Evolutionary conservation across 345 rosid genomes (phyloP), one percentile per base, ranked within the genome.

Genomic region (Gossypium stocksii): DNA sequence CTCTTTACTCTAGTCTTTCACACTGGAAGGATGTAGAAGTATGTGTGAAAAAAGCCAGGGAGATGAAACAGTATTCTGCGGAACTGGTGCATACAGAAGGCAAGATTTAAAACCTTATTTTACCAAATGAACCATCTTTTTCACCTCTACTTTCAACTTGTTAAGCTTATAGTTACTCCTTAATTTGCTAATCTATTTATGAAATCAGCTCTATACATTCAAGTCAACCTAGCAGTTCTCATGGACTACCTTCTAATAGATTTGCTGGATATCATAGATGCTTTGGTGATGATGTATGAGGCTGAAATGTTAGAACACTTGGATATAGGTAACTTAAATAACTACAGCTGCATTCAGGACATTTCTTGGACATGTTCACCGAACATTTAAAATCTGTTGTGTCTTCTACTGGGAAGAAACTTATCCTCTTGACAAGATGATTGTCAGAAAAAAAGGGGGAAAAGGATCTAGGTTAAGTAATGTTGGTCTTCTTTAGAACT

Each of bases 1-100:
- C 80, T 82, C 77, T 94, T 43, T 94, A 92, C 84, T 89, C 97
- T 4, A 83, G 89, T 73, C 97, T 94, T 78, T 86, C 90, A 3
- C 89, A 87, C 70, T 94, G 97, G 98, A 89, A 89, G 77, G 98
- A 94, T n/a, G 97, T 85, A 3, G 97, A 89, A 87, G 83, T 87
- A 41, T 94, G 98, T 76, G 70, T 94, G 66, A 83, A 77, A 58
- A 94, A 91, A 78, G 97, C 94, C 12, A 83, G 90, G 29, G 97
- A 89, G 71, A 82, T 88, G 79, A 92, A 89, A 78, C 84, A 83
- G 57, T 92, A 85, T 82, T 92, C 95, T 23, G 84, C 92, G 1
- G 88, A 91, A 76, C 80, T 89, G 77, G 81, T 91, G 69, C 89
- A 83, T 49, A 88, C 93, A 73, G 95, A 92, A 92, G 98, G 97